Conservation (phyloP, 2,329 filamentous ascomycete species). For the Cytospora piceae region DNA sequence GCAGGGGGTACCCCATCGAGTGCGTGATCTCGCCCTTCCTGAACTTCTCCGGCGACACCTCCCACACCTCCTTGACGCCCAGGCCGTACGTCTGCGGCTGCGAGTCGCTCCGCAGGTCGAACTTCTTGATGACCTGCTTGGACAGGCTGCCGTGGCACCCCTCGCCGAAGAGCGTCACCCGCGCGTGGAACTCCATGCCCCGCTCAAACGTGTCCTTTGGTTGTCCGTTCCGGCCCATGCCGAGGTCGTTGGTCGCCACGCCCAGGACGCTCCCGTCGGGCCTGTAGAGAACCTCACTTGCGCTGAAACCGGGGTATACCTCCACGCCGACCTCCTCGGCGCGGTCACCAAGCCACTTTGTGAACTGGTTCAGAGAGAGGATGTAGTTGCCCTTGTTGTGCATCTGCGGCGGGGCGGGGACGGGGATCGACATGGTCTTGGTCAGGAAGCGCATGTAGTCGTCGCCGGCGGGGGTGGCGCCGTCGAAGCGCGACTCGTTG, state of each 20-base stretch:
- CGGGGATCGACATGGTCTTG: slow-evolving; percentile 73
- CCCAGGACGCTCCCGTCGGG: slow-evolving; percentile 87
- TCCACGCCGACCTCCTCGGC: slow-evolving; percentile 97
- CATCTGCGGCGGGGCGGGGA: slow-evolving; percentile 95
- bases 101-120: slow-evolving; percentile 84
- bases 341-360: slow-evolving; percentile 92
- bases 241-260: slow-evolving; percentile 94
- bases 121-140: slow-evolving; percentile 95
- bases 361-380: slow-evolving; percentile 90
- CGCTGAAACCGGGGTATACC: slow-evolving; percentile 94
- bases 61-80: slow-evolving; percentile 97
- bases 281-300: slow-evolving; percentile 87
- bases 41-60: slow-evolving; percentile 91
- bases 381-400: slow-evolving; percentile 98
- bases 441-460: slow-evolving; percentile 97
- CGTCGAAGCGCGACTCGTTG: slow-evolving; percentile 85
- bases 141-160: slow-evolving; percentile 94
- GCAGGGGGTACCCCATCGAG: slow-evolving; percentile 89
- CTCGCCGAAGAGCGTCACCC: slow-evolving; percentile 89
- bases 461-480: slow-evolving; percentile 78
- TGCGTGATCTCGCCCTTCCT: slow-evolving; percentile 83
- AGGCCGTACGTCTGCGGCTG: slow-evolving; percentile 95
- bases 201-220: slow-evolving; percentile 91
- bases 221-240: slow-evolving; percentile 78
- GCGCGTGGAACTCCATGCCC: slow-evolving; percentile 97